Evolutionary conservation across 371 early-diverging fungal genomes (phyloP).

Genomic region (Mucor circinelloides): DNA sequence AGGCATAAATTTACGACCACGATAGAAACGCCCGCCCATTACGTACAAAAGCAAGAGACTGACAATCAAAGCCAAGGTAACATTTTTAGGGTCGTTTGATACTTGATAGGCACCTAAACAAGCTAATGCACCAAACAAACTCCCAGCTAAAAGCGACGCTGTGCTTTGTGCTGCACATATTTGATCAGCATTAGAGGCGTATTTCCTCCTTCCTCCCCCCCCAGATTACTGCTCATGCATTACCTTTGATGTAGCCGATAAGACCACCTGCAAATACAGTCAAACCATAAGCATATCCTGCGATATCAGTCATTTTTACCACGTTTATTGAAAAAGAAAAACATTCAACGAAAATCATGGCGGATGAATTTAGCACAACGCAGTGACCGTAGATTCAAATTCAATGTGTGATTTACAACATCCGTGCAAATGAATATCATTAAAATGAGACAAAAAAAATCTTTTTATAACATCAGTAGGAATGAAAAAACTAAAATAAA

Average conservation of each 20-base stretch:
- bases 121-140: constrained; percentile 42
- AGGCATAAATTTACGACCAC: constrained; percentile 65
- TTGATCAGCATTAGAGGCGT: no score
- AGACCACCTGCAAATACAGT: constrained; percentile 44
- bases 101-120: constrained; percentile 48
- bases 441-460: constrained; percentile 1
- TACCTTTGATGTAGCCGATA: constrained; percentile 53
- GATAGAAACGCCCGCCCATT: constrained; percentile 61
- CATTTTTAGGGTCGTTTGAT: constrained; percentile 48
- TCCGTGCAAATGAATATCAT: constrained; percentile 6
- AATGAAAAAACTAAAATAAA: background rate
- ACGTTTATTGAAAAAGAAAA: background rate
- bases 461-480: background rate
- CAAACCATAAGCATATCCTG: constrained; percentile 46
- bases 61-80: constrained; percentile 43
- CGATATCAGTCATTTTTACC: constrained; percentile 36
- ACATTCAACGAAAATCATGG: background rate
- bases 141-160: constrained; percentile 47
- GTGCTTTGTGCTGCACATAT: constrained; percentile 43
- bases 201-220: no score
- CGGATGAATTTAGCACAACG: background rate
- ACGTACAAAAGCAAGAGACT: constrained; percentile 50
- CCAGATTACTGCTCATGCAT: background rate
- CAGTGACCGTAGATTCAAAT: constrained; percentile 3
- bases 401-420: background rate